These are phyloP conservation scores for Coemansia sp. DNA, from an alignment of 192 early-diverging fungal species.

Conservation along the genomic window DNA sequence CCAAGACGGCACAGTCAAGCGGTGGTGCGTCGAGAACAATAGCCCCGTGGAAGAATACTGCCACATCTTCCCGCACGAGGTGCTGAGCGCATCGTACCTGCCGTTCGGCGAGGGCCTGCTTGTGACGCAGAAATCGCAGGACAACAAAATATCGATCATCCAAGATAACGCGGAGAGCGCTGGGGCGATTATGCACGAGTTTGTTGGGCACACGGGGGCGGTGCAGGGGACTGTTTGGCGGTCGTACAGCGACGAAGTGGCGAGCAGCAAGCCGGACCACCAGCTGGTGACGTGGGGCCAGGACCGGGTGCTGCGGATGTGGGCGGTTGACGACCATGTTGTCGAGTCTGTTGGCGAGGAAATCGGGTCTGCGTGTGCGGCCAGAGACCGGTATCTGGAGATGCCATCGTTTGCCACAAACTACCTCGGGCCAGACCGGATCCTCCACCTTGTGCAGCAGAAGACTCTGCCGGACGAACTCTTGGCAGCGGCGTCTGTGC, in stretches of 20 bases:
- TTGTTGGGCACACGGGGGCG: conserved; percentile 31
- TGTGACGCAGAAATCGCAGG: conserved; percentile 24
- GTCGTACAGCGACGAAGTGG: conserved; percentile 5
- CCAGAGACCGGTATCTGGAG: no score
- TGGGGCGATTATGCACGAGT: conserved; percentile 26
- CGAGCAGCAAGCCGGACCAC: conserved; percentile 12
- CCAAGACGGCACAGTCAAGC: conserved; percentile 42
- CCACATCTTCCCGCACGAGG: conserved; percentile 25
- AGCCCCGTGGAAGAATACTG: conserved; percentile 21
- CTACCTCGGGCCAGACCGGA: conserved; percentile 38
- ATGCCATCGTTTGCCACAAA: conserved; percentile 44
- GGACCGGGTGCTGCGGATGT: conserved; percentile 48
- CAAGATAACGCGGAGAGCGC: conserved; percentile 16
- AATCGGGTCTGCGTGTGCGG: background rate
- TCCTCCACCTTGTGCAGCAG: conserved; percentile 36
- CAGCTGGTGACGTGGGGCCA: conserved; percentile 52
- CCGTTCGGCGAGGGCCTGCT: conserved; percentile 43
- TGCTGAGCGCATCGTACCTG: conserved; percentile 33
- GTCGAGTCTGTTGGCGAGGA: conserved; percentile 21
- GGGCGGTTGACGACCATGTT: conserved; percentile 18
- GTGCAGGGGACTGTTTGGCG: conserved; percentile 45
- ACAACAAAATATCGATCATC: conserved; percentile 16
- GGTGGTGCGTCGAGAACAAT: conserved; percentile 18
- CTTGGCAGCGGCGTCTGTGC: conserved; percentile 16
- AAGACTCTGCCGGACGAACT: conserved; percentile 23